Base-by-base conservation (phyloP, 2,329 filamentous ascomycete species). In the Diplocarpon mali region DNA sequence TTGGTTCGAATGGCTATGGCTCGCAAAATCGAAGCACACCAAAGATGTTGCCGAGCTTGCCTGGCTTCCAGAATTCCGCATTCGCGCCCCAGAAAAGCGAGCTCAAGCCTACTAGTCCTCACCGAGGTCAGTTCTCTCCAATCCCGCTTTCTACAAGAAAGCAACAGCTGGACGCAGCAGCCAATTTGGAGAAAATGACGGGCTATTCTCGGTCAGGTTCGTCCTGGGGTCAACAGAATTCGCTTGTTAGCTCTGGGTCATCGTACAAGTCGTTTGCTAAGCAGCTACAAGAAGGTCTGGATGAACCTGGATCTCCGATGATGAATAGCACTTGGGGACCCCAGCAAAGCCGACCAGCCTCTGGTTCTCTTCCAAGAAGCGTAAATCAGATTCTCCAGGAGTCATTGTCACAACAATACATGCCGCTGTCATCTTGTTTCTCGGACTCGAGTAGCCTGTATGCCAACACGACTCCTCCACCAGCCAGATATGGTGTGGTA, bases 371-470 rank as follows among this genome's bases (percentile, higher is more conserved):
- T 8, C 43, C 50, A 9, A 46, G 44, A 36, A 40, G 48, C 16
- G 48, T 57, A 13, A 58, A 52, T 37, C 44, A 56, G 12, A 34
- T 53, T 14, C 44, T 57, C 14, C 56, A 58, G 38, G 47, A 53
- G 30, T 47, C 51, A 11, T 43, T 60, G 11, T 42, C 51, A 27
- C 49, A 53, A 30, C 53, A 54, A 34, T 58, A 51, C 34, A 47
- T 53, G 36, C 39, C 53, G 12, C 50, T 49, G n/a, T 55, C 54
- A 14, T 57, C 57, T 32, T 55, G 51, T 6, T 75, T 75, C 50
- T 70, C 72, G 12, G 64, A 73, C 44, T 60, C 64, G 1, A 75
- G 71, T 56, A 74, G 70, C 50, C 52, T 76, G 16, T 73, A 71
- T 45, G 67, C 65, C 34, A 68, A 71, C 29, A 70, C 70, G 41